Percentiles rank a stretch among this genome's conserved stretches.
These are phyloP conservation scores for Populus tremula DNA, from an alignment of 345 rosid species.

Conservation along the genomic window DNA sequence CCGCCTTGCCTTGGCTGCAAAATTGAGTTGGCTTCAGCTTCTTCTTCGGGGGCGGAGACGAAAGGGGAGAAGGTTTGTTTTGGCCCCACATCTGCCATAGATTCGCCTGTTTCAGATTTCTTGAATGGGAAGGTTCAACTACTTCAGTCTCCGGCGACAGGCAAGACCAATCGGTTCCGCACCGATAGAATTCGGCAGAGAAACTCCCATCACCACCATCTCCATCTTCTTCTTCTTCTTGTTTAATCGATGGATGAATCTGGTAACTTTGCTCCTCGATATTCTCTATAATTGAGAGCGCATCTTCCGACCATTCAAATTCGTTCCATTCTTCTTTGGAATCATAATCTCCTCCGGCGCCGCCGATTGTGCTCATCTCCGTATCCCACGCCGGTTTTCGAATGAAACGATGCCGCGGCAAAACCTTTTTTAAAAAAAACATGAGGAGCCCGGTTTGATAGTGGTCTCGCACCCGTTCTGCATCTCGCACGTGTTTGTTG, in stretches of 20 bases:
- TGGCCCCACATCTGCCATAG: slow-evolving; percentile 67
- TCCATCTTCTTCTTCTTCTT: not conserved
- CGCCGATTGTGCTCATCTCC: no score
- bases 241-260: not conserved
- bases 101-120: slow-evolving; percentile 51
- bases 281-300: not conserved
- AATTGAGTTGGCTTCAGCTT: slow-evolving; percentile 1
- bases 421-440: no score
- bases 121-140: slow-evolving; percentile 11
- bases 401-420: no score
- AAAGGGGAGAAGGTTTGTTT: slow-evolving; percentile 19
- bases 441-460: no score
- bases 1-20: no score
- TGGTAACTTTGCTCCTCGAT: not conserved
- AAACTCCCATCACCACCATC: slow-evolving; percentile 41
- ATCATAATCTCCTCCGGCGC: no score
- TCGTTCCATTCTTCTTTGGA: no score
- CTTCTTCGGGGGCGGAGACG: slow-evolving; percentile 15
- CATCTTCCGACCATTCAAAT: not conserved
- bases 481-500: no score
- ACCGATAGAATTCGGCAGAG: slow-evolving; percentile 60
- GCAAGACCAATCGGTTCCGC: slow-evolving; percentile 64
- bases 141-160: slow-evolving; percentile 21
- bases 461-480: no score
- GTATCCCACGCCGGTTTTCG: no score